Base-by-base conservation (phyloP, 1,139 yeast genomes). In the Pichia cactophila region DNA sequence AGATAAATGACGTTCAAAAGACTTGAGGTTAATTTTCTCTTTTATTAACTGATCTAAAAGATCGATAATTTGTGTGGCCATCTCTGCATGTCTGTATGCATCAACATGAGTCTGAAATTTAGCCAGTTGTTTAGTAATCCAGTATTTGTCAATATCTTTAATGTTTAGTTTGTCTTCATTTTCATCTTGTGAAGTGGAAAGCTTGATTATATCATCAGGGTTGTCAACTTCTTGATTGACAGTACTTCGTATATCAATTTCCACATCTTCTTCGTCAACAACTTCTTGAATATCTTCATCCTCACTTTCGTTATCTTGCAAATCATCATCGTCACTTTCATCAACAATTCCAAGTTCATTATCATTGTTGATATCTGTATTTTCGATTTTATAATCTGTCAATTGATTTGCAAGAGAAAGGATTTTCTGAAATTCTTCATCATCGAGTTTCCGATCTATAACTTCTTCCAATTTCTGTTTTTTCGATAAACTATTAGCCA, bases 341-440 rank as follows among this genome's bases (percentile, higher is more conserved):
- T 72, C 70, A 7, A 72, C 74, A 16, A 70, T 63, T 3, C 74
- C 80, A 12, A 71, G 69, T 9, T 69, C 71, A 17, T 58, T 72
- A 16, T 58, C 60, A 9, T 61, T 64, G 2, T 56, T 65, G 0
- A 61, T 63, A 20, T 16, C 53, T 67, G 23, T 54, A 1, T 55
- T 50, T 28, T 29, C 43, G n/a, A 33, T 31, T 1, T 68, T 70
- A 56, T 74, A 80, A 57, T 83, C 96, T 0, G 83, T 75, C 42
- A 90, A 77, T 31, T 71, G 67, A 42, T 74, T 72, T 5, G 79
- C 69, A 45, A 84, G 65, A 23, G 73, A 72, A 29, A 78, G 58
- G 49, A 86, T 68, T 38, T 75, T 77, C 49, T 80, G 74, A 61
- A 85, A 79, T 16, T 72, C 70, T 6, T 70, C 69, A 47, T 74